Percentiles rank a stretch among this genome's conserved stretches.
Conservation (phyloP, 2,329 filamentous ascomycete genomes). For the Diaporthe ampelina region DNA sequence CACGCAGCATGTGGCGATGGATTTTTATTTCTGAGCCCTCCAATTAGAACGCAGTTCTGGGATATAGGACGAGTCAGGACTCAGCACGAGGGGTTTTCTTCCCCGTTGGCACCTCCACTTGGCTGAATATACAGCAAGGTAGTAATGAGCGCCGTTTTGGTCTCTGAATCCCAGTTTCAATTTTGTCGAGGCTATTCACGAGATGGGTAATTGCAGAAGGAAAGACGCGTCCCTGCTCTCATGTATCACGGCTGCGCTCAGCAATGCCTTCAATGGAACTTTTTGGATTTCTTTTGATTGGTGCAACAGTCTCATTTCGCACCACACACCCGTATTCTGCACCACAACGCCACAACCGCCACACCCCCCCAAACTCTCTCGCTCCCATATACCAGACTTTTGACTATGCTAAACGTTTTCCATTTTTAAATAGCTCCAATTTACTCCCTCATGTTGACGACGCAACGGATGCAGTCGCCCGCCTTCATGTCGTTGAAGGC, state of each 20-base stretch:
- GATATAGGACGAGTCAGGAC: neutral
- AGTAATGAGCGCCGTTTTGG: neutral
- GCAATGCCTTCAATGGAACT: neutral
- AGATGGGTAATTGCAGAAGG: neutral
- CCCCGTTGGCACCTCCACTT: neutral
- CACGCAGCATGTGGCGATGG: neutral
- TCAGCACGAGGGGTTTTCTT: neutral
- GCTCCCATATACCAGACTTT: slow-evolving; percentile 19
- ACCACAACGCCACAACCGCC: slow-evolving; percentile 10
- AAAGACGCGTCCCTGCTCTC: neutral
- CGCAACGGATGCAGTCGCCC: slow-evolving; percentile 96
- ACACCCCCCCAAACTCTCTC: slow-evolving; percentile 13
- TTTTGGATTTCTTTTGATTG: neutral
- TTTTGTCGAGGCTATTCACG: neutral
- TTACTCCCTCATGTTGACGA: slow-evolving; percentile 74
- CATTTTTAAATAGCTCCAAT: neutral
- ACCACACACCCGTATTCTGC: neutral
- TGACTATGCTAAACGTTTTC: slow-evolving; percentile 19
- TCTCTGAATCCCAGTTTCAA: neutral
- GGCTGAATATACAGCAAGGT: neutral
- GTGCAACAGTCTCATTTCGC: neutral
- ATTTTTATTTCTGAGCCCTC: neutral
- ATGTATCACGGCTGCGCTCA: neutral
- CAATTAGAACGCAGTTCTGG: neutral
- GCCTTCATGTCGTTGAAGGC: slow-evolving; percentile 94